Conservation (phyloP, 257 asterid genomes). For the Jacaranda copaia region DNA sequence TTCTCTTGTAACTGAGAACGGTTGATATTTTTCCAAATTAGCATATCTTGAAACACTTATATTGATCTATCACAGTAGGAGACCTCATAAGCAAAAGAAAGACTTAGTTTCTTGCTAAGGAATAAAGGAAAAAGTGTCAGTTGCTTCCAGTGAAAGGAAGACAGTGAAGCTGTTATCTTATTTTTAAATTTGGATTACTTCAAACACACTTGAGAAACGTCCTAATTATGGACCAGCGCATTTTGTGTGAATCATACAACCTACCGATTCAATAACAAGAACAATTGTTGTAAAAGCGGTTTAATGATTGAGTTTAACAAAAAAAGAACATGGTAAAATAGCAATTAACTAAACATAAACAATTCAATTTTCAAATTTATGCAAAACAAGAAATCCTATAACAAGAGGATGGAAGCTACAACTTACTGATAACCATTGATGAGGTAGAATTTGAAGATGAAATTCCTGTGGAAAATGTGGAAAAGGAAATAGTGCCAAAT, state of each 20-base stretch:
- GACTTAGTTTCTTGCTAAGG: slow-evolving; percentile 22
- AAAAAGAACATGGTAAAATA: background rate
- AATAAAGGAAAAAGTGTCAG: slow-evolving; percentile 37
- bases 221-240: slow-evolving; percentile 1
- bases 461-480: slow-evolving; percentile 41
- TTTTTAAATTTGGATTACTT: slow-evolving; percentile 39
- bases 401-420: background rate
- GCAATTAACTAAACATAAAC: background rate
- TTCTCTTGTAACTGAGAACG: background rate
- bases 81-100: slow-evolving; percentile 16
- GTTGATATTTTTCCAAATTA: background rate
- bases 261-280: background rate
- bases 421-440: slow-evolving; percentile 36
- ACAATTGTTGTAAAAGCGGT: background rate
- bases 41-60: slow-evolving; percentile 23
- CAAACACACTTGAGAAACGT: slow-evolving; percentile 34
- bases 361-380: background rate
- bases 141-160: slow-evolving; percentile 44
- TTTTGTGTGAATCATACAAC: slow-evolving; percentile 25
- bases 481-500: slow-evolving; percentile 47
- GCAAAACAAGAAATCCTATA: background rate
- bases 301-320: too few relatives aligned
- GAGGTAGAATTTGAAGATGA: slow-evolving; percentile 38
- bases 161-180: slow-evolving; percentile 33
- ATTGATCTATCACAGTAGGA: background rate